These are phyloP conservation scores for Alloteropsis semialata DNA, from an alignment of 176 grass and related monocot species.

Conservation along the genomic window DNA sequence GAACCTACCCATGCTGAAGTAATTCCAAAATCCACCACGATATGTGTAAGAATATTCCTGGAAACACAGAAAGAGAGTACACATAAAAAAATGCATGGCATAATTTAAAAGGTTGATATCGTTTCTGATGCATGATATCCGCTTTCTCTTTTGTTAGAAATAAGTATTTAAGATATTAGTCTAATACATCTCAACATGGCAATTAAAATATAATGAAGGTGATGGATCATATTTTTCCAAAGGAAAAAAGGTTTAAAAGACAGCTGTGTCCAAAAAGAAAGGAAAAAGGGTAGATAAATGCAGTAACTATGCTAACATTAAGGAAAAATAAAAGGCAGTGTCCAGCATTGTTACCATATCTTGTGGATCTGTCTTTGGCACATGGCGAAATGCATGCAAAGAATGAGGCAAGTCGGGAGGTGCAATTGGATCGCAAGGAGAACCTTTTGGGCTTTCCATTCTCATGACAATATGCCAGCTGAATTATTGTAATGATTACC, in stretches of 20 bases:
- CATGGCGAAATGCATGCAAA: constrained; percentile 57
- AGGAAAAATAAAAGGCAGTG: background rate
- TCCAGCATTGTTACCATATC: constrained; percentile 51
- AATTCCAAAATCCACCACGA: constrained; percentile 94
- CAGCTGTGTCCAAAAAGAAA: background rate
- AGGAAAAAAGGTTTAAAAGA: background rate
- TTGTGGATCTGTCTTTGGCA: constrained; percentile 58
- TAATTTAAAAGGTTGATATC: background rate
- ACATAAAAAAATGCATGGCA: background rate
- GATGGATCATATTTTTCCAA: background rate
- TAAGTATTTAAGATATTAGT: background rate
- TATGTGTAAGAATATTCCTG: constrained; percentile 81
- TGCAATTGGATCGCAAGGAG: constrained; percentile 59
- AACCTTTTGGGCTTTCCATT: constrained; percentile 64
- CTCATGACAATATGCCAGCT: constrained; percentile 97
- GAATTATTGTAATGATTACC: constrained; percentile 36
- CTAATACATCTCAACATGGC: background rate
- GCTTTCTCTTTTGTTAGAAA: background rate
- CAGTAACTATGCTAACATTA: background rate
- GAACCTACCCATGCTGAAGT: constrained; percentile 96
- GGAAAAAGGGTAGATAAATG: background rate
- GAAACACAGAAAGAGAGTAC: constrained; percentile 21
- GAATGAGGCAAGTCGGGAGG: constrained; percentile 79
- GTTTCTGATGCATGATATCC: background rate
- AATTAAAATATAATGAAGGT: background rate